Conservation (phyloP, 2,329 filamentous ascomycete genomes). For the Trichoderma gracile region DNA sequence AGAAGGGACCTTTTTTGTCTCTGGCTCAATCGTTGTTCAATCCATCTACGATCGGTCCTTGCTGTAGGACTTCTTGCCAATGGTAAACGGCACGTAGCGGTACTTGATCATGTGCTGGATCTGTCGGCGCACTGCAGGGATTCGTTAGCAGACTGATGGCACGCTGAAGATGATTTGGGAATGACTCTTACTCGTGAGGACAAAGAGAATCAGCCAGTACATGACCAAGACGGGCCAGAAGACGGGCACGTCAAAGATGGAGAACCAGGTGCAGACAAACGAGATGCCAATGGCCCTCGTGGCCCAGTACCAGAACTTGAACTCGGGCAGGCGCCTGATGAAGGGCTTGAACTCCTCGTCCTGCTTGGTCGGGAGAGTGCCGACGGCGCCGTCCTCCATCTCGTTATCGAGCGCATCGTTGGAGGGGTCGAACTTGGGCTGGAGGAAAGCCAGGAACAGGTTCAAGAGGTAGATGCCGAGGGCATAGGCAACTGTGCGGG, state of each 20-base stretch:
- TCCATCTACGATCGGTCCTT: slow-evolving; percentile 56
- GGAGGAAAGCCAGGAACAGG: slow-evolving; percentile 96
- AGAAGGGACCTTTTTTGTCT: background rate
- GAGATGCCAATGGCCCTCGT: slow-evolving; percentile 82
- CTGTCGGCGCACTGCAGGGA: slow-evolving; percentile 83
- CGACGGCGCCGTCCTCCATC: slow-evolving; percentile 87
- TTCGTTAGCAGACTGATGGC: background rate
- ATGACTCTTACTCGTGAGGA: slow-evolving; percentile 78
- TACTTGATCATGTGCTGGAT: slow-evolving; percentile 99
- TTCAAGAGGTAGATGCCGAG: slow-evolving; percentile 98
- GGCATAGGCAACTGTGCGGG: slow-evolving; percentile 79
- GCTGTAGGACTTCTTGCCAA: slow-evolving; percentile 82
- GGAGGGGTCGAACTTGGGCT: slow-evolving; percentile 97
- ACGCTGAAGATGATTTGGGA: too few relatives aligned
- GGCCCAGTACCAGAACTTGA: slow-evolving; percentile 99
- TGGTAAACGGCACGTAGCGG: slow-evolving; percentile 91
- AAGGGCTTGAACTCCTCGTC: slow-evolving; percentile 98
- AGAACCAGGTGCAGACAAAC: slow-evolving; percentile 89
- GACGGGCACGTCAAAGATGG: slow-evolving; percentile 92
- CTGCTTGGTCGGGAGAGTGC: slow-evolving; percentile 85
- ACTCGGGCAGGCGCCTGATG: slow-evolving; percentile 92
- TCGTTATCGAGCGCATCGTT: slow-evolving; percentile 88
- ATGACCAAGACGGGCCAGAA: slow-evolving; percentile 99
- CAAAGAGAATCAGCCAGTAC: slow-evolving; percentile 97
- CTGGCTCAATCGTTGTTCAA: background rate